Evolutionary conservation across 352 stramenopile genomes (phyloP).

Genomic region (Paralagenidium karlingii): DNA sequence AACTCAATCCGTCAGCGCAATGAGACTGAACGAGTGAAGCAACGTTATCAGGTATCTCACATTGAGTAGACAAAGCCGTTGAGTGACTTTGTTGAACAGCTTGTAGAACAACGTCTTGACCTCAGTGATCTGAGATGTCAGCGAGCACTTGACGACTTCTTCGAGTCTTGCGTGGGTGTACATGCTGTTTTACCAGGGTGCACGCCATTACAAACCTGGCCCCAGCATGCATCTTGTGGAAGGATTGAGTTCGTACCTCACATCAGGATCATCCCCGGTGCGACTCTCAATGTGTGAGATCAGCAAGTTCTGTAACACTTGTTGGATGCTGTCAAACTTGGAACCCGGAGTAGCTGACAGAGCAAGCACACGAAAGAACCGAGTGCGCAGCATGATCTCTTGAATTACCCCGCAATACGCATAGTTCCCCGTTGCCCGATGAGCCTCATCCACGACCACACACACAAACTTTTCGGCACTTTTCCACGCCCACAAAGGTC

Average conservation of each 20-base stretch:
- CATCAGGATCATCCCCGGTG: constrained; percentile 90
- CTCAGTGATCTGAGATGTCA: constrained; percentile 43
- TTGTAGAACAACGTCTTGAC: constrained; percentile 51
- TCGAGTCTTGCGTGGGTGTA: no score
- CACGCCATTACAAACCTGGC: no score
- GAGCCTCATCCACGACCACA: constrained; percentile 96
- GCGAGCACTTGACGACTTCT: constrained; percentile 62
- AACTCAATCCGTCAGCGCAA: constrained; percentile 1
- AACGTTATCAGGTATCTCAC: constrained; percentile 1
- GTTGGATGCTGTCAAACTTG: constrained; percentile 92
- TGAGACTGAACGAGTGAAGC: neutral
- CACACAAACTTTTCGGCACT: constrained; percentile 84
- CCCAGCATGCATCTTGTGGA: no score
- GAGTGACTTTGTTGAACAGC: constrained; percentile 45
- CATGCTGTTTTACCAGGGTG: no score
- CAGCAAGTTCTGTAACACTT: constrained; percentile 91
- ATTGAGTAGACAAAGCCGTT: constrained; percentile 32
- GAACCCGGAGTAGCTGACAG: constrained; percentile 95
- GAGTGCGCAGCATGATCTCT: constrained; percentile 44
- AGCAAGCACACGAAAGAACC: constrained; percentile 86
- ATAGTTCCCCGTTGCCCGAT: constrained; percentile 95
- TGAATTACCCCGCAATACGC: constrained; percentile 91
- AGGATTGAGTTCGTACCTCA: no score
- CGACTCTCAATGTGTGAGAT: constrained; percentile 93
- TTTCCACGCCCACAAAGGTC: no score